Conservation (phyloP, 2,329 filamentous ascomycete genomes). For the Penicillium frequentans region DNA sequence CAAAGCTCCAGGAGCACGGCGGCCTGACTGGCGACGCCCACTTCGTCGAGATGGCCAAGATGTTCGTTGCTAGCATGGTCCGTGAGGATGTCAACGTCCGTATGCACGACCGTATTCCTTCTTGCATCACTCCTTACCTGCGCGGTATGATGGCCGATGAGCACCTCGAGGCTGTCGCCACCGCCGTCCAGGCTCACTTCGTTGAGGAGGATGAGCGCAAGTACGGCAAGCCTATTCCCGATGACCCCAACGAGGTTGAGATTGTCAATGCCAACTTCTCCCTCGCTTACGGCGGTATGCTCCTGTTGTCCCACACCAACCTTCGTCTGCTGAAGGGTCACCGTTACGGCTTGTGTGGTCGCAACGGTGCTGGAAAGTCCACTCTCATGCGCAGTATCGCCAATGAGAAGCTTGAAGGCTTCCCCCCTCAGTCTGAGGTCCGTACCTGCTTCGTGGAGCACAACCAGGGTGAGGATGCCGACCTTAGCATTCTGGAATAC, state of each 20-base stretch:
- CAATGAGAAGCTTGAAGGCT: constrained; percentile 93
- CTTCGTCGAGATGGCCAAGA: constrained; percentile 65
- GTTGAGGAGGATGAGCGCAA: constrained; percentile 83
- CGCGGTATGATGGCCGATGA: constrained; percentile 65
- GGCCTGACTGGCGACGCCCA: constrained; percentile 62
- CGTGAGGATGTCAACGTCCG: constrained; percentile 85
- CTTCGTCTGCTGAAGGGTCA: constrained; percentile 92
- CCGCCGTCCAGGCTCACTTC: constrained; percentile 74
- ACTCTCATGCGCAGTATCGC: constrained; percentile 97
- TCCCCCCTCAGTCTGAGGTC: constrained; percentile 87
- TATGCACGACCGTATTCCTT: constrained; percentile 69
- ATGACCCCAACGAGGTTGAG: constrained; percentile 88
- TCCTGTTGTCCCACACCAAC: constrained; percentile 93
- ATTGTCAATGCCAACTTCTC: constrained; percentile 99
- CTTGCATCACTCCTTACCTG: constrained; percentile 73
- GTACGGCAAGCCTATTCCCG: constrained; percentile 78
- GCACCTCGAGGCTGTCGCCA: constrained; percentile 65
- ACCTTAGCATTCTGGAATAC: constrained; percentile 93
- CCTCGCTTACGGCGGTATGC: constrained; percentile 95
- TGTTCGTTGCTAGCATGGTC: constrained; percentile 80
- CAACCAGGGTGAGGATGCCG: constrained; percentile 97
- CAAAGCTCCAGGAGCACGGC: constrained; percentile 69
- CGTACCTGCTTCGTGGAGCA: constrained; percentile 98
- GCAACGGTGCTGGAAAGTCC: constrained; percentile 98
- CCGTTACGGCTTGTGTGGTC: constrained; percentile 93